Evolutionary conservation across 441 rosid genomes (phyloP), one percentile per base, ranked within the genome.

Genomic region (Codiaeum variegatum): DNA sequence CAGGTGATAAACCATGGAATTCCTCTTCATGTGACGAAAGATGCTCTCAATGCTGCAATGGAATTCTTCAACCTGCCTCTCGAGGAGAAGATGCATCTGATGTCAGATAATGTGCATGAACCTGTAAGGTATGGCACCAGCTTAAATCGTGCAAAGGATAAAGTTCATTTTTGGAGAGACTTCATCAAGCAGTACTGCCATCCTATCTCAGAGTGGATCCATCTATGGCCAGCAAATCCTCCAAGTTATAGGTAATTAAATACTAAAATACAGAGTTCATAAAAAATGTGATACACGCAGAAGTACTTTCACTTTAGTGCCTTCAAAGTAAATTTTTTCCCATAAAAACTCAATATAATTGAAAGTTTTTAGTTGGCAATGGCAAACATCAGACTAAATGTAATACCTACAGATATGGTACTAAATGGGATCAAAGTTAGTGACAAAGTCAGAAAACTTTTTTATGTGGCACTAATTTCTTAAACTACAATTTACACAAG

Each of bases 71-170:
- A 85, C 79, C 73, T 87, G 81, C 86, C 96, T 76, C 59, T 75
- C n/a, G 89, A 88, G 62, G 92, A 86, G 77, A 88, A 88, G 86
- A 83, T 80, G 86, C 77, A 52, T 79, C 76, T 84, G 19, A 64
- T 62, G 69, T 85, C 92, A 46, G 78, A 79, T 58, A 65, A 88
- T 68, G 87, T 89, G 76, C 81, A 80, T 71, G 69, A 83, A 62
- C 88, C 91, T 26, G 87, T 88, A 55, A 84, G 94, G 60, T 91
- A 81, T 54, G 92, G 94, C 47, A 89, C 94, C 74, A 91, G 94
- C 79, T 65, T 87, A 36, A 91, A 87, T 82, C 94, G 84, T 62
- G 72, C 71, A 42, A 84, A 38, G n/a, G 94, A 89, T 71, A 80
- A 79, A 70, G 84, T 83, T 78, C 83, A 82, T 54, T 89, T 81